Evolutionary conservation across 441 rosid genomes (phyloP).

Genomic region (Dalechampia spathulata): DNA sequence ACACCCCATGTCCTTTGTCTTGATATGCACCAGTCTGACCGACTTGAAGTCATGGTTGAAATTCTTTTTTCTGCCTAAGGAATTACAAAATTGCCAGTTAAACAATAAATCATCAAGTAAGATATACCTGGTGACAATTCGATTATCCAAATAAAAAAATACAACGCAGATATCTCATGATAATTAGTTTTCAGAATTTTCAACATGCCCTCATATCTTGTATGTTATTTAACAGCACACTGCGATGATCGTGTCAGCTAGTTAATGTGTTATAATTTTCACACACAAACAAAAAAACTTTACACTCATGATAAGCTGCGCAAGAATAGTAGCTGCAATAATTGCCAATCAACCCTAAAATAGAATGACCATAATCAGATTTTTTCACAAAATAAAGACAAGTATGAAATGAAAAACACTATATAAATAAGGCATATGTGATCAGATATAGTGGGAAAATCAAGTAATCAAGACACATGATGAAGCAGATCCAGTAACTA

Average conservation of each 20-base stretch:
- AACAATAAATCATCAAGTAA: constrained; percentile 9
- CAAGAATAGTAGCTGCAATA: too few species aligned
- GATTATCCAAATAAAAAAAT: constrained; percentile 9
- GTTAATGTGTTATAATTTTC: background rate
- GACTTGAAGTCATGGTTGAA: constrained; percentile 86
- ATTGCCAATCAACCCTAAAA: too few species aligned
- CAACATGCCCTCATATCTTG: background rate
- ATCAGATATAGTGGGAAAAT: too few species aligned
- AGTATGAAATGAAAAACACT: too few species aligned
- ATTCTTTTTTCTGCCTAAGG: constrained; percentile 88
- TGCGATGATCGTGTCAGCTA: background rate
- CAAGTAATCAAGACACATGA: constrained; percentile 1
- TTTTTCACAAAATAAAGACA: too few species aligned
- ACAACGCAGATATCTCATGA: constrained; percentile 10
- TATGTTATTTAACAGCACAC: background rate
- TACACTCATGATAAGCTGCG: too few species aligned
- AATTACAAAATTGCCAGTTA: constrained; percentile 21
- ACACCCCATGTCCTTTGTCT: constrained; percentile 99
- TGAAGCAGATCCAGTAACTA: background rate
- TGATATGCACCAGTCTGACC: constrained; percentile 98
- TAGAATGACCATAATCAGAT: too few species aligned
- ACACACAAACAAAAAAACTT: too few species aligned
- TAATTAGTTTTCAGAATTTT: background rate
- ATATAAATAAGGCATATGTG: too few species aligned
- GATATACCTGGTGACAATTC: constrained; percentile 2